A percentile compares a stretch with the other conserved stretches of the same genome.
Evolutionary conservation across 108 stramenopile genomes (phyloP).

Genomic region (Cyclotella choctawhatcheeana): DNA sequence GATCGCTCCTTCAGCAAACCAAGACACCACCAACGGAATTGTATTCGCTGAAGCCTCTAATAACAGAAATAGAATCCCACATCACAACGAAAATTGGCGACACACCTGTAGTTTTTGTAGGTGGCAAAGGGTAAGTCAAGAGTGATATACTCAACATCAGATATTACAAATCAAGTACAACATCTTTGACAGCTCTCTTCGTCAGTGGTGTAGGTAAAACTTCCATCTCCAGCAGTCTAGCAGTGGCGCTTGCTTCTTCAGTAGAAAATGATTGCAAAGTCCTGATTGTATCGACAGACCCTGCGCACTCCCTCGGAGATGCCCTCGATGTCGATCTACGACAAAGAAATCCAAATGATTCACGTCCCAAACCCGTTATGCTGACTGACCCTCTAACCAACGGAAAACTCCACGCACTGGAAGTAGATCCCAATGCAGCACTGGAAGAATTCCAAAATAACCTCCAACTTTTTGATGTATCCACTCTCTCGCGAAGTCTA

Average conservation of each 20-base stretch:
- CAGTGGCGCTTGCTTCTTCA: slow-evolving; percentile 75
- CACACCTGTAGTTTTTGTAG: slow-evolving; percentile 15
- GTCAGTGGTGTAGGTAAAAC: slow-evolving; percentile 85
- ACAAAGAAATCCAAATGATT: not conserved
- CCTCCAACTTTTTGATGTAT: slow-evolving; percentile 75
- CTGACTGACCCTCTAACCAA: slow-evolving; percentile 76
- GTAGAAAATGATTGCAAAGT: slow-evolving; percentile 75
- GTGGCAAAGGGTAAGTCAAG: not conserved
- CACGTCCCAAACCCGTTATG: slow-evolving; percentile 53
- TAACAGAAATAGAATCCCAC: slow-evolving; percentile 11
- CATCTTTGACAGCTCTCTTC: too few relatives aligned
- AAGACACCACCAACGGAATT: not conserved
- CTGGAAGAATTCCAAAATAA: slow-evolving; percentile 70
- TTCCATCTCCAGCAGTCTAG: slow-evolving; percentile 83
- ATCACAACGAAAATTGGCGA: not conserved
- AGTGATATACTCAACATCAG: too few relatives aligned
- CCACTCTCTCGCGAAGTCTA: slow-evolving; percentile 59
- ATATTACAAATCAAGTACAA: too few relatives aligned
- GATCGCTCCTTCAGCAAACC: not conserved
- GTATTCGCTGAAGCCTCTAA: slow-evolving; percentile 4
- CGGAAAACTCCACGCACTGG: slow-evolving; percentile 75
- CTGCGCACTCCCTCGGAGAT: slow-evolving; percentile 96
- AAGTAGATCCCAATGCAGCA: slow-evolving; percentile 86
- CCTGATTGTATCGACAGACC: slow-evolving; percentile 94
- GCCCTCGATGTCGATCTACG: slow-evolving; percentile 84